phyloP scores from a whole-genome alignment of 2,329 filamentous ascomycete species.

The Neonectria ditissima region DNA sequence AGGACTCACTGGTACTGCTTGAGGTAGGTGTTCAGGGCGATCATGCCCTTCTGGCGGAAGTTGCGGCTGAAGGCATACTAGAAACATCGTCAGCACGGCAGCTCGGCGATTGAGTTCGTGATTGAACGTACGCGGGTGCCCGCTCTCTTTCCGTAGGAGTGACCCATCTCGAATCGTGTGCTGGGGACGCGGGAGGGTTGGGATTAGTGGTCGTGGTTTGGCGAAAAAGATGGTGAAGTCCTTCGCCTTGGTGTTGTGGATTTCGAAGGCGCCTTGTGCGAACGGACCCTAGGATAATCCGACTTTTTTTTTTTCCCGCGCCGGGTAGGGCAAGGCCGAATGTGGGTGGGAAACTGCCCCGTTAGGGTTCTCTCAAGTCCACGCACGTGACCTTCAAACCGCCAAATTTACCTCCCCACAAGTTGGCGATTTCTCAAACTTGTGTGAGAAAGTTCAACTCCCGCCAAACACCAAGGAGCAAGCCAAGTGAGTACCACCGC shows the following conservation, averaged over 20 bases:
- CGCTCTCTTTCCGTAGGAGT: constrained; percentile 86
- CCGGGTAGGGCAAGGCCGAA: constrained; percentile 50
- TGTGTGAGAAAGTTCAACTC: constrained; percentile 49
- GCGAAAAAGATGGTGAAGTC: constrained; percentile 50
- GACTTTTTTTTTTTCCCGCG: constrained; percentile 46
- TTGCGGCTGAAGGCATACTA: constrained; percentile 92
- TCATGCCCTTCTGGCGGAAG: constrained; percentile 96
- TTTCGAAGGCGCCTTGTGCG: constrained; percentile 55
- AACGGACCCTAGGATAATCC: constrained; percentile 53
- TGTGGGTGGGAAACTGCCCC: constrained; percentile 26
- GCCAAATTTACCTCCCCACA: constrained; percentile 52
- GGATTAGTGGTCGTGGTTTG: constrained; percentile 59
- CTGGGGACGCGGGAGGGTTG: constrained; percentile 52
- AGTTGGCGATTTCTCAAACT: constrained; percentile 46
- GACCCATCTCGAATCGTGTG: constrained; percentile 80
- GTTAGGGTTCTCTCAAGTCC: constrained; percentile 49
- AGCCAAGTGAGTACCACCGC: constrained; percentile 53
- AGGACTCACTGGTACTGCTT: constrained; percentile 81
- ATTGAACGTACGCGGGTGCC: constrained; percentile 80
- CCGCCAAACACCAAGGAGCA: constrained; percentile 54
- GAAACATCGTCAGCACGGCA: constrained; percentile 49
- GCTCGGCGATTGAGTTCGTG: constrained; percentile 28
- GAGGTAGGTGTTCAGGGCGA: constrained; percentile 94
- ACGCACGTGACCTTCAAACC: constrained; percentile 46
- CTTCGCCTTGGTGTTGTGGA: constrained; percentile 51